Base-by-base conservation (phyloP, 768 basidiomycete species). In the Pulveroboletus ravenelii region DNA sequence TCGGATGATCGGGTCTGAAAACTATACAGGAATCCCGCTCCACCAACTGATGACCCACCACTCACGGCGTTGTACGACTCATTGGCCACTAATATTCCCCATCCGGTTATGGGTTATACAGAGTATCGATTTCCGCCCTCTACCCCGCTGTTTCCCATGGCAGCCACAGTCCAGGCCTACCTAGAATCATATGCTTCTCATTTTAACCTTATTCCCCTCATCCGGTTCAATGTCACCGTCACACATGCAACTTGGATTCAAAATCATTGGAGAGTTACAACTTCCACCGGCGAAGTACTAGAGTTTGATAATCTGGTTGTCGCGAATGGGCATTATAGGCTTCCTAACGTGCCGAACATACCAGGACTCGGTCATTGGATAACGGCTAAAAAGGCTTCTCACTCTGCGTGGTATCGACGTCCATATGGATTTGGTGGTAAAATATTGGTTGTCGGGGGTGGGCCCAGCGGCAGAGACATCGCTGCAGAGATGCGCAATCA, bases 21-120 rank as follows among this genome's bases (percentile, higher is more conserved):
- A 81, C 27, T 48, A 29, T 44, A 36, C 49, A 81, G 85, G 87
- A 62, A 79, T 20, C 81, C 86, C 17, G 77, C 80, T 7, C 68
- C 74, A 32, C 75, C 78, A 4, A 63, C 65, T 10, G 72, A 70
- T 17, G 66, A 79, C 31, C 79, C 79, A 7, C 86, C 87, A 2
- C 60, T 76, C 30, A 85, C 87, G 1, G 81, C 90, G 2, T 60
- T 89, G 9, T 93, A 93, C 59, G 85, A 91, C 59, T 84, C 85
- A 0, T 71, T 93, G 12, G 85, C 84, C n/a, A 85, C 89, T 1
- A 92, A 92, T 58, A 62, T 93, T 5, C 87, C 90, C 0, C 86
- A 91, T 56, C 85, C 85, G 1, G 51, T 84, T 43, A 92, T 93
- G 90, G 78, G 78, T 3, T 91, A 74, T 57, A 70, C 75, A 1